Evolutionary conservation across 2,329 filamentous ascomycete genomes (phyloP), one percentile per base, ranked within the genome.

Genomic region (Xylariaceae sp.): DNA sequence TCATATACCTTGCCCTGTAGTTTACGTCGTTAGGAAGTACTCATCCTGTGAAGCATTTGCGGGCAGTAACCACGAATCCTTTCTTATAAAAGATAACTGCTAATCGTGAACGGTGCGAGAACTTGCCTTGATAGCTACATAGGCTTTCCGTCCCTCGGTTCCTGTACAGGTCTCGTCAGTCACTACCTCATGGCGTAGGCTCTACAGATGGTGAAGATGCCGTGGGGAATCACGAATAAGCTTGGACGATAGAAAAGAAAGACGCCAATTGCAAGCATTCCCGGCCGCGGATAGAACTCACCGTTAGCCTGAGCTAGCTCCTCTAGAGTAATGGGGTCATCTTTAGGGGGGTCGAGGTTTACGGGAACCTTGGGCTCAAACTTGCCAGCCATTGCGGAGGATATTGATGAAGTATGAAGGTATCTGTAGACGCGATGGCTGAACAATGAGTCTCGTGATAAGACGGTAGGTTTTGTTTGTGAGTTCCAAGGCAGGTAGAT

Each of bases 1-100:
- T 99, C 93, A 71, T 97, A 99, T 55, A 99, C 88, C 62, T 88
- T 90, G 67, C 94, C 93, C 88, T 96, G 11, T 53, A 41, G 23
- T n/a, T 15, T 8, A 34, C n/a, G 13, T 30, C 23, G 49, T 51
- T 35, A 37, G 23, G 23, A 18, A 17, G 39, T 17, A 10, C 13
- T 54, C 10, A 10, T 8, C 51, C 39, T 41, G 13, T 39, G 18
- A 15, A 9, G 13, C 47, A 7, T 41, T 3, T n/a, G 4, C n/a
- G 23, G 5, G 23, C 35, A 45, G 34, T 8, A 23, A 34, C 13
- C 1, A 4, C 11, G 34, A 17, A 48, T 11, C 9, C 64, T 59
- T 77, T 72, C 55, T 69, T 2, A 48, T 35, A 52, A 17, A 7
- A 49, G 47, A 6, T 3, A 6, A n/a, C 74, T 30, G 23, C 23